Evolutionary conservation across 2,329 filamentous ascomycete species (phyloP), one percentile per base, ranked within the genome.

Genomic region (Chaetomiaceae sp.): DNA sequence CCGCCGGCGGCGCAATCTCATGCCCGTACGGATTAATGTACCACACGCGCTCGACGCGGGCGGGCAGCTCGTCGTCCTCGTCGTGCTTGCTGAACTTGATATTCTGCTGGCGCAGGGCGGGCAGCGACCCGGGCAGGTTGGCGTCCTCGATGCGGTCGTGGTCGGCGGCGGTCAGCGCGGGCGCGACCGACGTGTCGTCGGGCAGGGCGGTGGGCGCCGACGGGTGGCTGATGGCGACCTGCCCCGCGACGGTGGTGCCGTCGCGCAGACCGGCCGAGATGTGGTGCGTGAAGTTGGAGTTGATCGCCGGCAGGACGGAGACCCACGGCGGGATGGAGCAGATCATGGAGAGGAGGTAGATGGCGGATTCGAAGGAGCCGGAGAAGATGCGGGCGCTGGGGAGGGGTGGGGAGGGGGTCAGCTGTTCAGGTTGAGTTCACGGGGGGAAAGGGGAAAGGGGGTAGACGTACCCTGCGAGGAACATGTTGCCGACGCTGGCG

Each of bases 1-100:
- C 86, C 0, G 83, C 77, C 0, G 90, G 86, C 15, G 90, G 86
- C 15, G 83, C 80, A 56, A 97, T 96, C 65, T 96, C 90, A 62
- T 96, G 88, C n/a, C 91, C 91, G 64, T 96, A 97, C 0, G 91
- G 91, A 60, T 96, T 97, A 69, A 97, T 97, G 69, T 97, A 97
- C 88, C 89, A 97, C 26, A 97, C 75, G 2, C 90, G 72, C 45
- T 83, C 74, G 56, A 97, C 95, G 22, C 87, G 76, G 0, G 84
- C 76, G 0, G 87, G 78, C 1, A 97, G 72, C n/a, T n/a, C n/a
- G 45, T 91, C 86, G 50, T 86, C 80, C 52, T 88, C 83, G 32
- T 79, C 73, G 59, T 72, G 66, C 67, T 97, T 97, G 60, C 78
- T 84, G 62, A 95, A 94, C 4, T 74, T 72, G 50, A 96, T 89